Base-by-base conservation (phyloP, 202 grass and related monocot species). In the Cymbopogon flexuosus region DNA sequence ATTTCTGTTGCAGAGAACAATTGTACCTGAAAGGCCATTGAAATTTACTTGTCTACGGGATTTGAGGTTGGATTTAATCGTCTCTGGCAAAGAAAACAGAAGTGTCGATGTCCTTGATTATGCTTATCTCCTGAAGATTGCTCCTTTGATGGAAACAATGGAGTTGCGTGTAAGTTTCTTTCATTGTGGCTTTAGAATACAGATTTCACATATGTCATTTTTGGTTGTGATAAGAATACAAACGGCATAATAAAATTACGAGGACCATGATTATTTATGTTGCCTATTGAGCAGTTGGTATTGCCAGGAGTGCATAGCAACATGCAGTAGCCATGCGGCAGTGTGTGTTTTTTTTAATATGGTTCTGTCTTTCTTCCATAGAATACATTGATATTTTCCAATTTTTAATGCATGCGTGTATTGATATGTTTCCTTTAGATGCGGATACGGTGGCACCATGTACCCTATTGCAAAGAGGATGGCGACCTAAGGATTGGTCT, bases 81-180 rank as follows among this genome's bases (percentile, higher is more conserved):
- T 35, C 3, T 0, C 0, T 54, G 14, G 3, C 27, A 2, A 12
- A 5, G 0, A 21, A 54, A 19, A 5, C 15, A 64, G 75, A 45
- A 64, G 63, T 16, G 63, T 60, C 6, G 60, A 78, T 58, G 64
- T 30, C 47, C 64, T 79, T 79, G 77, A 69, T 40, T 69, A 79
- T 69, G 77, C 77, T 54, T 27, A 69, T 40, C 63, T 79, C 13
- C 21, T 79, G 34, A 36, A 79, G 77, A 52, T 69, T 19, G 77
- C 47, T 57, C 77, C 77, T 10, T 79, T 79, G 8, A 29, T 79
- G 63, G 34, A 79, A 79, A 79, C 0, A n/a, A 16, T 79, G 47
- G 77, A 79, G 33, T 14, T 79, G 5, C 22, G 16, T 40, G 76
- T 79, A 66, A 79, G 76, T 79, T 61, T 62, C 16, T 30, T 62